Evolutionary conservation across 129 eudicot genomes (phyloP).

Genomic region (Silybum marianum): DNA sequence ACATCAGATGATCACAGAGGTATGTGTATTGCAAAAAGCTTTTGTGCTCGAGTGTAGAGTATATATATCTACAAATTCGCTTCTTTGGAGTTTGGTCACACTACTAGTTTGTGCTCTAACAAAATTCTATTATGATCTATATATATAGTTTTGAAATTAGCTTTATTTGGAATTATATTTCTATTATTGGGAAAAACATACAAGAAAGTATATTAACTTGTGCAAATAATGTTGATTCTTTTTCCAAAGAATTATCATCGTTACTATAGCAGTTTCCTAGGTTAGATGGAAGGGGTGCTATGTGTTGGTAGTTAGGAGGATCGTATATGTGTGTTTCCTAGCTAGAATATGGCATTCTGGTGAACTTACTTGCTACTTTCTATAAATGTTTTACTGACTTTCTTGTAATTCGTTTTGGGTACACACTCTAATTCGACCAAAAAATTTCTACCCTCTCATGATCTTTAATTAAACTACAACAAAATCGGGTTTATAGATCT

Average conservation of each 20-base stretch:
- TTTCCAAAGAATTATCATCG: background rate
- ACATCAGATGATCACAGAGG: conserved; percentile 71
- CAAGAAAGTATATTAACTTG: background rate
- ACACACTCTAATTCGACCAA: too few species aligned
- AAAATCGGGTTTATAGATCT: too few species aligned
- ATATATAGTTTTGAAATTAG: conserved; percentile 3
- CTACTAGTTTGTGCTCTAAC: conserved; percentile 6
- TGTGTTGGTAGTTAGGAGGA: too few species aligned
- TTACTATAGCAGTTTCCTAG: too few species aligned
- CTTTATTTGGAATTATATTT: background rate
- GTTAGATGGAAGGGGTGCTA: too few species aligned
- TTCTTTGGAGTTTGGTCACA: conserved; percentile 7
- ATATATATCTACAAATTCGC: background rate
- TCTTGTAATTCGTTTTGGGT: too few species aligned
- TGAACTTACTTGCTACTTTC: too few species aligned
- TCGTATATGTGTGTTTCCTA: too few species aligned
- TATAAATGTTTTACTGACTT: too few species aligned
- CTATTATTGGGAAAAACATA: background rate
- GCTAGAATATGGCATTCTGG: too few species aligned
- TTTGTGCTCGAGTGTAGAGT: background rate
- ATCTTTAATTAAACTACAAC: too few species aligned
- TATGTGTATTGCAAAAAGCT: conserved; percentile 26
- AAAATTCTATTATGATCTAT: background rate
- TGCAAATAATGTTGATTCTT: background rate
- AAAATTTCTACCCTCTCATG: too few species aligned